Conservation (phyloP, 2,329 filamentous ascomycete species). For the Claviceps cyperi region DNA sequence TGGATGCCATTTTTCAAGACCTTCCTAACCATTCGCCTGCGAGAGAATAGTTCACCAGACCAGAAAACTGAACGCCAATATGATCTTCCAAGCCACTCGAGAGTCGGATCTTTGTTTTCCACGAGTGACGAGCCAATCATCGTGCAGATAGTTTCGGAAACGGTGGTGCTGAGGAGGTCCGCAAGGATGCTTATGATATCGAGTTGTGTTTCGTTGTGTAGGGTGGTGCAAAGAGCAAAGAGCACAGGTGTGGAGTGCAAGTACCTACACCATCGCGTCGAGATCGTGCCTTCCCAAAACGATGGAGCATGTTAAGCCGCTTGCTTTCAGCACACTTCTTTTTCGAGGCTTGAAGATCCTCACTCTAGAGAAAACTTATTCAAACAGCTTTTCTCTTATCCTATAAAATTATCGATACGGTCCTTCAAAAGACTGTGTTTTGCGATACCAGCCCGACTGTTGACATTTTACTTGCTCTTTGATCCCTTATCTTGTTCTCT, state of each 20-base stretch:
- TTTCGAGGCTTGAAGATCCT: not conserved
- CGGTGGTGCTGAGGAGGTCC: slow-evolving; percentile 78
- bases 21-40: slow-evolving; percentile 76
- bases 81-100: slow-evolving; percentile 78
- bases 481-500: not conserved
- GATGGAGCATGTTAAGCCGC: not conserved
- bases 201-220: too few relatives aligned
- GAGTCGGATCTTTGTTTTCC: slow-evolving; percentile 62
- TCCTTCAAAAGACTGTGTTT: not conserved
- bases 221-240: too few relatives aligned
- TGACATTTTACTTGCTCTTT: not conserved
- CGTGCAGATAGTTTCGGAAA: slow-evolving; percentile 74
- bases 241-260: too few relatives aligned
- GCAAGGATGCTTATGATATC: slow-evolving; percentile 38
- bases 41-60: slow-evolving; percentile 83
- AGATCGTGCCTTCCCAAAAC: too few relatives aligned
- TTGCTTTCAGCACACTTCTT: not conserved
- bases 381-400: not conserved
- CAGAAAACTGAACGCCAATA: slow-evolving; percentile 61
- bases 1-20: slow-evolving; percentile 50
- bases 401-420: not conserved
- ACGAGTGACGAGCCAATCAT: slow-evolving; percentile 62
- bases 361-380: not conserved
- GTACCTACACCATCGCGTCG: too few relatives aligned
- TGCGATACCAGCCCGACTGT: not conserved